Base-by-base conservation (phyloP, 2,329 filamentous ascomycete genomes). In the Aspergillus sojae region DNA sequence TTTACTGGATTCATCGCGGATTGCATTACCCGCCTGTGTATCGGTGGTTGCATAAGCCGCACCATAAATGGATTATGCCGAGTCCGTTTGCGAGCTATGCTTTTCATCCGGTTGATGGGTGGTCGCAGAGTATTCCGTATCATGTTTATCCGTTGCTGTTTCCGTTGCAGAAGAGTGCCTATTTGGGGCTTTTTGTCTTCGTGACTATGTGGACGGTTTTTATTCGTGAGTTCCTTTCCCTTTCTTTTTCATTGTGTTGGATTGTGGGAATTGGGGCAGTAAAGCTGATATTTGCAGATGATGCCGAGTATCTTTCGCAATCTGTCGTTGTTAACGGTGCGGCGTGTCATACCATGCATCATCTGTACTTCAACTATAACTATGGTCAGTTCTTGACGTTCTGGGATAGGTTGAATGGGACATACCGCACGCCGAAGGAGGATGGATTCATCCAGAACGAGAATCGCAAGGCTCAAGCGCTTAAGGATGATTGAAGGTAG, bases 11-110 rank as follows among this genome's bases (percentile, higher is more conserved):
- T 73, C 93, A 96, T 81, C 90, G 93, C 57, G 89, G 86, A 57
- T 85, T 95, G 65, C 93, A 97, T 80, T 89, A 93, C 77, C 91
- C 91, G 5, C 74, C 79, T 39, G 74, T 95, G 68, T 98, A 97
- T 86, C 95, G 93, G 83, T 84, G 83, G 71, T 85, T 97, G 54
- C 94, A 98, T 86, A 98, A 98, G 86, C 90, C 93, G 67, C 94
- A 98, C 81, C 94, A 98, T 87, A 97, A 96, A 84, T 98, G 94
- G 94, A 96, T 97, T 80, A 95, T 97, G 90, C 94, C 94, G 10
- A 96, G 93, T 0, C 94, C 94, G 0, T 97, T 88, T 77, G 93
- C 94, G 26, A 93, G 90, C 71, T 91, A 96, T 75, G 94, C 94
- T 59, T 98, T 98, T 85, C 93, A 98, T 81, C 94, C 94, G 0